Conservation (phyloP, 495 filamentous ascomycete genomes). For the Neurospora terricola region DNA sequence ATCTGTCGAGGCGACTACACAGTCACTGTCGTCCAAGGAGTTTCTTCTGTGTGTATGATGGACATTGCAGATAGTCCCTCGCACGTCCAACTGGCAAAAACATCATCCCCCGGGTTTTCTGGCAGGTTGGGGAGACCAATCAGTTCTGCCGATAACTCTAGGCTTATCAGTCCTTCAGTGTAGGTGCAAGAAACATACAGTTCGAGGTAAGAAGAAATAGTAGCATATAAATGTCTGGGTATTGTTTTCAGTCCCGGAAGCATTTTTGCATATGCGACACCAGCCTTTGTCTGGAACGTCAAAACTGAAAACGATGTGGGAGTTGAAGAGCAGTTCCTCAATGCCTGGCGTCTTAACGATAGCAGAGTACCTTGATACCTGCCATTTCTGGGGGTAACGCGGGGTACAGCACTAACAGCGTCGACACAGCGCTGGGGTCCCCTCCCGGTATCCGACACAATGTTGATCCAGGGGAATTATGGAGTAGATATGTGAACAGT, state of each 20-base stretch:
- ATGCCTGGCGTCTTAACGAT: not conserved
- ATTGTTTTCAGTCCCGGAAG: not conserved
- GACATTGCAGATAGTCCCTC: not conserved
- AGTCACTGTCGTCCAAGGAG: not conserved
- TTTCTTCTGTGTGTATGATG: not conserved
- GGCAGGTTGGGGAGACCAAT: not conserved
- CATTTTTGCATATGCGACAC: not conserved
- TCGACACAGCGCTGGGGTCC: not conserved
- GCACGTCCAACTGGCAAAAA: not conserved
- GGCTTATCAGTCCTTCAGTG: not conserved
- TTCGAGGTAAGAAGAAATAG: not conserved
- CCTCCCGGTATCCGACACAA: not conserved
- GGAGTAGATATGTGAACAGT: not conserved
- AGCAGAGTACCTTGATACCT: not conserved
- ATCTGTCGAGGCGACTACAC: not conserved
- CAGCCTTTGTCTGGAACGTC: not conserved
- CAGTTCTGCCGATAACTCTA: not conserved
- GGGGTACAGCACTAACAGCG: not conserved
- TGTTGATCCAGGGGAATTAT: not conserved
- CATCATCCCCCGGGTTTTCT: not conserved
- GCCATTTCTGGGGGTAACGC: no score
- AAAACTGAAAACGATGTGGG: not conserved
- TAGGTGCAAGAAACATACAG: not conserved
- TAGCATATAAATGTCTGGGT: not conserved
- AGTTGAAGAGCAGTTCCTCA: not conserved